Evolutionary conservation across 2,329 filamentous ascomycete genomes (phyloP), one percentile per base, ranked within the genome.

Genomic region (Claviceps capensis): DNA sequence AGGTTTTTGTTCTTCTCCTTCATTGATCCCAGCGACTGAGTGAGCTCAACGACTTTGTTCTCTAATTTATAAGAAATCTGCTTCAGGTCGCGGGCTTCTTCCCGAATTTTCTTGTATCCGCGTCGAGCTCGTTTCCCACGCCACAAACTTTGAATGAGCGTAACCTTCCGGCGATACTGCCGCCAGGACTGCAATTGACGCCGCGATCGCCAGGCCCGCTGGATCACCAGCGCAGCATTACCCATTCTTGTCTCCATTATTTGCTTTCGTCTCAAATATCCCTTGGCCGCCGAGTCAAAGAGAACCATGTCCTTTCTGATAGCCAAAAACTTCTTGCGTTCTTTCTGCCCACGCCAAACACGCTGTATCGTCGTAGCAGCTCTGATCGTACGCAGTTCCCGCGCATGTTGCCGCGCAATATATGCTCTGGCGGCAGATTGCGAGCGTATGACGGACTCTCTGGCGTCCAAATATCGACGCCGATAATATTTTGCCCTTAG

Each of bases 21-120:
- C 78, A 95, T 85, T 9, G 88, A 84, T 58, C 93, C 90, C 61
- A 98, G 72, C 48, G 85, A 88, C 68, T 98, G 93, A 1, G 93
- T 98, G 63, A 98, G 79, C 72, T 98, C 93, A 56, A 98, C 88
- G 56, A 98, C 93, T 81, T 98, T 98, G 78, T 98, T 97, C 69
- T 98, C 93, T 61, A 98, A 75, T 75, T 95, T 97, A 77, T 98
- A 98, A 2, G 93, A 97, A 60, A 98, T 98, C 70, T 97, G 91
- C 77, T 97, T 97, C 67, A 98, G 80, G 73, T 98, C 94, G 64
- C 93, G 86, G 58, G 93, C 93, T 70, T 98, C 93, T 69, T 96
- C 90, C 59, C 93, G 88, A 55, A 95, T 73, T 60, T 75, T 82
- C 80, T 95, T 97, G 77, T 98, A 98, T 48, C 81, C 83, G 59